phyloP scores from a whole-genome alignment of 345 rosid genomes.

The Eucalyptus shirleyi region DNA sequence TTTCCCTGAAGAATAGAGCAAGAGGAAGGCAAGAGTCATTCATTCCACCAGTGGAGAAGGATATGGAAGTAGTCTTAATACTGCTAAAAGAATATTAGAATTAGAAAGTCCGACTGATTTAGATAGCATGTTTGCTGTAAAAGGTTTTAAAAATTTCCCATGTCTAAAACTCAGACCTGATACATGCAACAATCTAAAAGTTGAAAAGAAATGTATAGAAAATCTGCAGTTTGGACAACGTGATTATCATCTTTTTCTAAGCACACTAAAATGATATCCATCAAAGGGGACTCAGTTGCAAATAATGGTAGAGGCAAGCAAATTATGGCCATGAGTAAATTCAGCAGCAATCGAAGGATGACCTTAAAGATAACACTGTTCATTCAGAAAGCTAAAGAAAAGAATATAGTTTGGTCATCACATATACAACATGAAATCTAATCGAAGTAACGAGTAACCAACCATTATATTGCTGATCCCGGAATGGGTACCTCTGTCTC shows the following conservation, averaged over 20 bases:
- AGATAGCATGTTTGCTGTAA: neutral
- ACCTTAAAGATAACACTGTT: neutral
- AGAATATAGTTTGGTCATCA: neutral
- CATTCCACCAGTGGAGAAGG: neutral
- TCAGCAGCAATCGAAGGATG: neutral
- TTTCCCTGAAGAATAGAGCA: constrained; percentile 36
- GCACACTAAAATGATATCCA: neutral
- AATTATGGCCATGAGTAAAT: neutral
- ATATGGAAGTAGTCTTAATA: neutral
- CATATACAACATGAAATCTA: neutral
- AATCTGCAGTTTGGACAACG: neutral
- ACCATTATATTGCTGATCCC: constrained; percentile 93
- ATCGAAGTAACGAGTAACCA: neutral
- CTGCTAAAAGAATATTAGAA: neutral
- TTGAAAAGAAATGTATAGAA: neutral
- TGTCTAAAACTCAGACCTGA: neutral
- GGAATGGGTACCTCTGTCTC: constrained; percentile 69
- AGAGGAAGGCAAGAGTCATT: neutral
- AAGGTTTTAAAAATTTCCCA: neutral
- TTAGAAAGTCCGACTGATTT: neutral
- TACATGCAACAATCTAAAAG: neutral
- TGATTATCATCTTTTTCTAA: neutral
- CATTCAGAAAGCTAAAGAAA: neutral
- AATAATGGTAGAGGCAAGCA: neutral
- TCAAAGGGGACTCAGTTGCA: neutral